Conservation (phyloP, 805 yeast species). For the Metschnikowia santaceciliae region DNA sequence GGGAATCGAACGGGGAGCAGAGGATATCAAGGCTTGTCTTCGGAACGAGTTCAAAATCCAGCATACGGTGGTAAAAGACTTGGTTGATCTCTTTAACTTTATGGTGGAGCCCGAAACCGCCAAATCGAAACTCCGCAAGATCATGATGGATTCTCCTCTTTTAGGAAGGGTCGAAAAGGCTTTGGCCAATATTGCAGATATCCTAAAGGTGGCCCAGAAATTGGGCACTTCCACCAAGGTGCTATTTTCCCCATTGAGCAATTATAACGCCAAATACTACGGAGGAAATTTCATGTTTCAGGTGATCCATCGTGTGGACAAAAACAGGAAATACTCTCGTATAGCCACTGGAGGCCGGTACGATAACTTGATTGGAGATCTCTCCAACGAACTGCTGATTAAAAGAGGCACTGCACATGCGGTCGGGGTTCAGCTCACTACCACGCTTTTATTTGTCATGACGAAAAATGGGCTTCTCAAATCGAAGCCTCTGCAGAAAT, state of each 20-base stretch:
- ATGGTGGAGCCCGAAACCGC: conserved; percentile 65
- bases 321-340: conserved; percentile 38
- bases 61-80: conserved; percentile 75
- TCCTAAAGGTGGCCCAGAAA: conserved; percentile 48
- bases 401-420: conserved; percentile 41
- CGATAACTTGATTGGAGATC: conserved; percentile 63
- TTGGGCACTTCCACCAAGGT: conserved; percentile 59
- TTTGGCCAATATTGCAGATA: conserved; percentile 56
- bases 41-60: conserved; percentile 65
- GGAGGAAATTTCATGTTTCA: conserved; percentile 85
- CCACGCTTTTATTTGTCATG: conserved; percentile 33
- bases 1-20: conserved; percentile 63
- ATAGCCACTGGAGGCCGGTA: conserved; percentile 95
- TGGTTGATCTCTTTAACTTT: conserved; percentile 72
- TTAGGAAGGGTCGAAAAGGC: conserved; percentile 59
- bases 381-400: conserved; percentile 47
- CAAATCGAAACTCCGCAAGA: conserved; percentile 54
- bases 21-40: conserved; percentile 46
- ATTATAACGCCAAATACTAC: conserved; percentile 78
- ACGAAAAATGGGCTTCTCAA: conserved; percentile 24
- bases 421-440: conserved; percentile 83
- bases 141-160: conserved; percentile 72
- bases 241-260: conserved; percentile 74
- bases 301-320: conserved; percentile 64
- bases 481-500: conserved; percentile 36